Base-by-base conservation (phyloP, 768 basidiomycete genomes). In the Mycena haematopus region DNA sequence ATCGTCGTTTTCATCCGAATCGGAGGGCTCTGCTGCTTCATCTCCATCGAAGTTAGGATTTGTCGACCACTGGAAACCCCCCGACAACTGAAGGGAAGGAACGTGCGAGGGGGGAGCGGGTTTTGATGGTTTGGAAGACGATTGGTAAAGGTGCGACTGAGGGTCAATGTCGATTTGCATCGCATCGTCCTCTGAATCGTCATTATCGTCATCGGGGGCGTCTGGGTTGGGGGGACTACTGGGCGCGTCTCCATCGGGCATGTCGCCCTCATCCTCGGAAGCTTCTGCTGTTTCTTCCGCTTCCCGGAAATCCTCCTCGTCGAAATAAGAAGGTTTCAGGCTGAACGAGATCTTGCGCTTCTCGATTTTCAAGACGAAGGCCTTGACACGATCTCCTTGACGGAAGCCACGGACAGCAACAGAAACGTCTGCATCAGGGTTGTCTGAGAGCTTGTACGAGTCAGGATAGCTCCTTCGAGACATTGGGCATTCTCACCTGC, bases 311-410 rank as follows among this genome's bases (percentile, higher is more conserved):
- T 90, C 91, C 49, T 88, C 86, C 25, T 86, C 86, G 45, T 71
- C 75, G 73, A 97, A 96, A 74, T 91, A 87, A 27, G 95, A 96
- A 25, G 93, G 92, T 74, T 96, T 98, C 59, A 99, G 79, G 53
- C 92, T 90, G 58, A 99, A 81, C 61, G 94, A 93, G 47, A 88
- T 87, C 69, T 90, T 92, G 60, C 89, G 88, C 27, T 83, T 81
- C 65, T 95, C 89, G 56, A 96, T 80, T 10, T 84, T 83, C 38
- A 90, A 74, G 45, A 99, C 82, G 52, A 89, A 74, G 1, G 91
- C 92, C 73, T 90, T 92, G 63, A 98, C 92, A 40, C 81, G 82
- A 75, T 99, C 95, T 6, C 94, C 95, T 73, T 90, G 89, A 31
- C 88, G 84, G 82, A 98, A 96, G 38, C 85, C 87, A 49, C 83